phyloP scores from a whole-genome alignment of 352 stramenopile species.

The Phytophthora chlamydospora region DNA sequence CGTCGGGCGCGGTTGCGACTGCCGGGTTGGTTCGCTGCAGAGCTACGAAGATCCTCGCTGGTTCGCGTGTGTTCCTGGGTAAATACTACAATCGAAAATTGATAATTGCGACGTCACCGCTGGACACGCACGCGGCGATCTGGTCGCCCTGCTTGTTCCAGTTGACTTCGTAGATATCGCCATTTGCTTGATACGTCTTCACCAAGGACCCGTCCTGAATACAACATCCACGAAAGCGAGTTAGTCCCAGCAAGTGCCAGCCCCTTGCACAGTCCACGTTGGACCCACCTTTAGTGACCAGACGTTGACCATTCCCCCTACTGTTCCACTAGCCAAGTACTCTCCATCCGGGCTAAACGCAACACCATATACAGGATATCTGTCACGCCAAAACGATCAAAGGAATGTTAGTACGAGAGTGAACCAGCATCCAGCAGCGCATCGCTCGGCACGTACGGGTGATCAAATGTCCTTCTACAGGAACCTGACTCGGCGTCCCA shows the following conservation, averaged over 20 bases:
- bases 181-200: constrained; percentile 91
- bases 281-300: constrained; percentile 95
- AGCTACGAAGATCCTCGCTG: constrained; percentile 24
- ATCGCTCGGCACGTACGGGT: constrained; percentile 85
- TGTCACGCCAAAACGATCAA: constrained; percentile 30
- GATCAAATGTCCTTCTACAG: constrained; percentile 93
- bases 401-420: constrained; percentile 29
- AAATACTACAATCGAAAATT: constrained; percentile 93
- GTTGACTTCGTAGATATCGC: constrained; percentile 99
- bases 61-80: constrained; percentile 41
- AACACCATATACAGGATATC: constrained; percentile 88
- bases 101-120: constrained; percentile 88
- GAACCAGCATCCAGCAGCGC: constrained; percentile 4
- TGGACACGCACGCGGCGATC: constrained; percentile 88
- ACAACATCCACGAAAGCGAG: not conserved
- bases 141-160: constrained; percentile 94
- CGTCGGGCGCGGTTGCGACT: constrained; percentile 27
- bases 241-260: constrained; percentile 5
- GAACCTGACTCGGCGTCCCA: constrained; percentile 93
- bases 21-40: constrained; percentile 2
- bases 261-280: constrained; percentile 38
- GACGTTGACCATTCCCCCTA: constrained; percentile 97
- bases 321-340: constrained; percentile 96
- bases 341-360: constrained; percentile 90
- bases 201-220: constrained; percentile 74